phyloP scores from a whole-genome alignment of 768 basidiomycete species.

The Hericium alpestre region DNA sequence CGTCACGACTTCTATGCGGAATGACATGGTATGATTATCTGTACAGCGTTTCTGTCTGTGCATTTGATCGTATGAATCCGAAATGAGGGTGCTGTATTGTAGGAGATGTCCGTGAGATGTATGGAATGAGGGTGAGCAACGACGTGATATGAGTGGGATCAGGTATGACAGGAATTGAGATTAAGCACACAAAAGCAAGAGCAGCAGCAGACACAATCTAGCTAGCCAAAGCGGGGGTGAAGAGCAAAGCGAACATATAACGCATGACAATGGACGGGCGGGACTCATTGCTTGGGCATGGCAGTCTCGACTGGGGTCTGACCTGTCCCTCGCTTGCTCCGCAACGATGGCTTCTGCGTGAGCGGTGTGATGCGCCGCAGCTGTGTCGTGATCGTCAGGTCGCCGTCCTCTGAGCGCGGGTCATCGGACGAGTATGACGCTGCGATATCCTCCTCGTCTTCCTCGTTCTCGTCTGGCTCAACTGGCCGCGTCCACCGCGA shows the following conservation, averaged over 20 bases:
- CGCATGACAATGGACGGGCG: neutral
- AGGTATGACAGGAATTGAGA: neutral
- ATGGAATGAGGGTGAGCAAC: no score
- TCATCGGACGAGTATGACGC: slow-evolving; percentile 24
- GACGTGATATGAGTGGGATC: neutral
- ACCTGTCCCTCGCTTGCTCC: slow-evolving; percentile 6
- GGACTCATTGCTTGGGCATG: neutral
- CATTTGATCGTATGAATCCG: no score
- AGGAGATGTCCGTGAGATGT: no score
- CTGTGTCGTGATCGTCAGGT: slow-evolving; percentile 23
- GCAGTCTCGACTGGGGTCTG: neutral
- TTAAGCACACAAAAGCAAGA: neutral
- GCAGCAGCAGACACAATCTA: neutral
- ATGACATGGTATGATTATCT: no score
- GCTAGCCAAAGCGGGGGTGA: neutral
- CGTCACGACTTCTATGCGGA: no score
- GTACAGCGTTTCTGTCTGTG: no score
- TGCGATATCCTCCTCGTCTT: slow-evolving; percentile 28
- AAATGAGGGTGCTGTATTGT: no score
- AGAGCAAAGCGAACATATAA: slow-evolving; percentile 2
- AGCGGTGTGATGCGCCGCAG: slow-evolving; percentile 44
- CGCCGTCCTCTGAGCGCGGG: slow-evolving; percentile 13
- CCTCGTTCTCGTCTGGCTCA: slow-evolving; percentile 23
- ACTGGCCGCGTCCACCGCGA: slow-evolving; percentile 47
- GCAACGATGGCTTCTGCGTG: slow-evolving; percentile 53